phyloP scores from a whole-genome alignment of 495 filamentous ascomycete species.

The Thozetella sp. region DNA sequence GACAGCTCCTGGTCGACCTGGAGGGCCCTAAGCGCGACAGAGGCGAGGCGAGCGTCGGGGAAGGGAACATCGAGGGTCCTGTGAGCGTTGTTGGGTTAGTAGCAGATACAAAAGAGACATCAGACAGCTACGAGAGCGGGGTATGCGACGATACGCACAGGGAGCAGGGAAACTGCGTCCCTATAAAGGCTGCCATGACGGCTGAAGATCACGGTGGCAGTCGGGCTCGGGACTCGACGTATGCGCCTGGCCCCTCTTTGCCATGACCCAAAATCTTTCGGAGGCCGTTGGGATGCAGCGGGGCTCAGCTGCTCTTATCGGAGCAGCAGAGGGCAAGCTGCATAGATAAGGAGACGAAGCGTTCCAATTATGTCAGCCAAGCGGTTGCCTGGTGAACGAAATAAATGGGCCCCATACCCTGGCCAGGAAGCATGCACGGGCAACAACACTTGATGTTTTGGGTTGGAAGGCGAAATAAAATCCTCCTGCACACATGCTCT shows the following conservation, averaged over 20 bases:
- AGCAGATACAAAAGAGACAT: conserved; percentile 13
- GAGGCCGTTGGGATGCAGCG: no score
- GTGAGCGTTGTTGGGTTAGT: conserved; percentile 10
- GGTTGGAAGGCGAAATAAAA: conserved; percentile 9
- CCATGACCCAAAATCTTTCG: no score
- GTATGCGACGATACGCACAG: conserved; percentile 51
- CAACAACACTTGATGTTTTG: conserved; percentile 16
- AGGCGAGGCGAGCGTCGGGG: conserved; percentile 78
- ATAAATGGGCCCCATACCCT: not conserved
- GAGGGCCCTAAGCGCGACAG: conserved; percentile 72
- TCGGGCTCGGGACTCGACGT: no score
- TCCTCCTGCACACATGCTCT: conserved; percentile 15
- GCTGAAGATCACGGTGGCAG: not conserved
- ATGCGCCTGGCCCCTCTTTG: no score
- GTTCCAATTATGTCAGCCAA: conserved; percentile 10
- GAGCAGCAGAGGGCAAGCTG: no score
- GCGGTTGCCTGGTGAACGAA: conserved; percentile 6
- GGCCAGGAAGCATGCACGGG: conserved; percentile 11
- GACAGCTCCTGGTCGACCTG: conserved; percentile 90
- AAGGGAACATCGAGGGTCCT: conserved; percentile 84
- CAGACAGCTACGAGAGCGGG: conserved; percentile 5
- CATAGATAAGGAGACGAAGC: no score
- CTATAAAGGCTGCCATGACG: conserved; percentile 25
- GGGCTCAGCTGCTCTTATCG: no score
- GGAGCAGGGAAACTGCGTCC: conserved; percentile 64